Percentiles rank a stretch among this genome's conserved stretches.
These are phyloP conservation scores for Daldinia caldariorum DNA, from an alignment of 495 filamentous ascomycete genomes.

Conservation along the genomic window DNA sequence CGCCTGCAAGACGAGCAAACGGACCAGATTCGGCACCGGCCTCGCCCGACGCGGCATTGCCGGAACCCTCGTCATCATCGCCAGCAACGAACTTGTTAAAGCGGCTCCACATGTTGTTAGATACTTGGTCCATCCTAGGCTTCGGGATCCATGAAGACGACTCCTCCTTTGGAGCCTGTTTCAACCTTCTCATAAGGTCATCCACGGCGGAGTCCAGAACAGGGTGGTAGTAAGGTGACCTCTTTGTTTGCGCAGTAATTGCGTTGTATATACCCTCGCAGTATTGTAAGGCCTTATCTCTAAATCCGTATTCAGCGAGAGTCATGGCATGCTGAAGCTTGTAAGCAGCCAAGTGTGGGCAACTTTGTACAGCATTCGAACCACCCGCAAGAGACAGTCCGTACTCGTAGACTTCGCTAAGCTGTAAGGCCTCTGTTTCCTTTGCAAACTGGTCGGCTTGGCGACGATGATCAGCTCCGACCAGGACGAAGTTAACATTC, in stretches of 20 bases:
- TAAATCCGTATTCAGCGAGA: constrained; percentile 83
- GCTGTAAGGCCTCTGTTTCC: constrained; percentile 83
- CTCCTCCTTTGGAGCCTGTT: constrained; percentile 81
- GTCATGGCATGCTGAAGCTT: constrained; percentile 87
- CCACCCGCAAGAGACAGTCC: constrained; percentile 72
- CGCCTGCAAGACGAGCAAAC: constrained; percentile 80
- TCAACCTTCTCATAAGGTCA: constrained; percentile 82
- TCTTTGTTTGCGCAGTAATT: constrained; percentile 82
- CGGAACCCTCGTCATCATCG: constrained; percentile 75
- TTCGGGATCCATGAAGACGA: constrained; percentile 82
- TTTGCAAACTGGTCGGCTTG: constrained; percentile 72
- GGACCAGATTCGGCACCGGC: constrained; percentile 72
- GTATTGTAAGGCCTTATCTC: constrained; percentile 86
- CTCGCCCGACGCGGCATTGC: constrained; percentile 66
- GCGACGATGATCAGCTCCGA: constrained; percentile 81
- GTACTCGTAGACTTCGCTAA: constrained; percentile 95
- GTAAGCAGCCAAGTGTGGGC: constrained; percentile 85
- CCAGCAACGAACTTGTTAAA: constrained; percentile 96
- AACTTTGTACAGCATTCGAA: constrained; percentile 63
- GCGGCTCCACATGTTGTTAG: constrained; percentile 82
- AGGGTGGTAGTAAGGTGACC: constrained; percentile 84
- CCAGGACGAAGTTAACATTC: constrained; percentile 77
- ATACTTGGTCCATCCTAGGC: constrained; percentile 94
- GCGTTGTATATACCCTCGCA: constrained; percentile 85
- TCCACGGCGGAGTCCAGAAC: constrained; percentile 78